Base-by-base conservation (phyloP, 441 rosid genomes). In the Pelargonium cotyledonis region DNA sequence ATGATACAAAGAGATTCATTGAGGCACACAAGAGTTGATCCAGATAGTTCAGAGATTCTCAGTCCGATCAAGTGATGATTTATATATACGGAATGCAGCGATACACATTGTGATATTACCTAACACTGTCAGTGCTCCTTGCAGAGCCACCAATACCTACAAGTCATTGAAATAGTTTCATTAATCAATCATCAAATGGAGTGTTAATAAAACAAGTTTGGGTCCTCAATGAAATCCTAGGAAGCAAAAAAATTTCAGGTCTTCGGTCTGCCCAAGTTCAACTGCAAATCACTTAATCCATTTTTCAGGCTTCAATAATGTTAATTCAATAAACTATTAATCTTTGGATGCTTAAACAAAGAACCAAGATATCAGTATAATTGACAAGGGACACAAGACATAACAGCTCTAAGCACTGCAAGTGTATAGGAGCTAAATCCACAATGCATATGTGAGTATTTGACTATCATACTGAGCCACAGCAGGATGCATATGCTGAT, bases 81-180 rank as follows among this genome's bases (percentile, higher is more conserved):
- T 86, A 85, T 78, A 80, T 67, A 91, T 87, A 64, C 89, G 88
- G 78, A 66, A 91, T 68, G 98, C 97, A 64, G 93, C 97, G 43
- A 88, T 70, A 67, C 95, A 88, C 86, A 90, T 74, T 31, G 98
- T 91, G 21, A 82, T 81, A 73, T 91, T 91, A 55, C 98, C 96
- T 15, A 89, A 70, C 19, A 82, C 89, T 6, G 97, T 93, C 68
- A 93, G 65, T 5, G 91, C 96, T 44, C 85, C 97, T 78, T 91
- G 98, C 75, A 89, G 85, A 71, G 89, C 97, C 55, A 92, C 94
- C 85, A 87, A 70, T 44, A 89, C 90, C 92, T 89, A 63, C 64
- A 76, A 21, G 5, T 55, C 67, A 62, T 40, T 62, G 43, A 68
- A 15, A 31, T 66, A 63, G 2, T 8, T 9, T 4, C 29, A 21